Evolutionary conservation across 2,329 filamentous ascomycete species (phyloP).

Genomic region (Zarea fungicola): DNA sequence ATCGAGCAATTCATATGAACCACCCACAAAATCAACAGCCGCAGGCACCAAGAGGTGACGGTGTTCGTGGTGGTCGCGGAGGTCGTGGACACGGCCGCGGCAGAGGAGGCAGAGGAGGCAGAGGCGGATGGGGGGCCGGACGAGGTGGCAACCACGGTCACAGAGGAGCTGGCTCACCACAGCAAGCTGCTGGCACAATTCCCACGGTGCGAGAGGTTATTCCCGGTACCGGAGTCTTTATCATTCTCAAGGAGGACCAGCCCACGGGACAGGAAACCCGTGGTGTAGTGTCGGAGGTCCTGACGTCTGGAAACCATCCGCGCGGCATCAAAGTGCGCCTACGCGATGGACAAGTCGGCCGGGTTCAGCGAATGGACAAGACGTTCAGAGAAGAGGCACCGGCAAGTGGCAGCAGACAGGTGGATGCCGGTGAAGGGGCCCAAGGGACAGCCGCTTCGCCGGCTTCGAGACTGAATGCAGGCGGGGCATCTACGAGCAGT

Average conservation of each 20-base stretch:
- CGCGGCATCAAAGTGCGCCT: constrained; percentile 75
- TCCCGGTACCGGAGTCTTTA: constrained; percentile 61
- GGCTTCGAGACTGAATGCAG: not conserved
- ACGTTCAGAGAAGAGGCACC: constrained; percentile 15
- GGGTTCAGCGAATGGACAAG: constrained; percentile 60
- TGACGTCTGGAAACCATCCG: constrained; percentile 70
- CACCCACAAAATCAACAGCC: constrained; percentile 29
- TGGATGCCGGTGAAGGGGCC: constrained; percentile 5
- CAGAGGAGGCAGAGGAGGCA: not conserved
- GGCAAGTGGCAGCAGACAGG: no score
- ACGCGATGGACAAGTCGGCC: constrained; percentile 63
- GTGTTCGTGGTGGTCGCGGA: constrained; percentile 18
- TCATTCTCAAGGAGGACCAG: constrained; percentile 72
- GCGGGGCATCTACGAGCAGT: constrained; percentile 11
- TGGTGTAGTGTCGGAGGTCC: constrained; percentile 60
- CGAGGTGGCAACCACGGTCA: constrained; percentile 14
- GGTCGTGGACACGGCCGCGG: constrained; percentile 12
- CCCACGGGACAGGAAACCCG: constrained; percentile 65
- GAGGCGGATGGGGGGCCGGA: not conserved
- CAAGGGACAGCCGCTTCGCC: not conserved
- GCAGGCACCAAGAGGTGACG: constrained; percentile 16
- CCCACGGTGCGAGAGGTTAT: constrained; percentile 48
- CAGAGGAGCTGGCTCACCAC: constrained; percentile 25
- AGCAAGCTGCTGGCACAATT: constrained; percentile 34
- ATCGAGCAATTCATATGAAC: constrained; percentile 21